Conservation (phyloP, 441 rosid species). For the Brassica hybrid region DNA sequence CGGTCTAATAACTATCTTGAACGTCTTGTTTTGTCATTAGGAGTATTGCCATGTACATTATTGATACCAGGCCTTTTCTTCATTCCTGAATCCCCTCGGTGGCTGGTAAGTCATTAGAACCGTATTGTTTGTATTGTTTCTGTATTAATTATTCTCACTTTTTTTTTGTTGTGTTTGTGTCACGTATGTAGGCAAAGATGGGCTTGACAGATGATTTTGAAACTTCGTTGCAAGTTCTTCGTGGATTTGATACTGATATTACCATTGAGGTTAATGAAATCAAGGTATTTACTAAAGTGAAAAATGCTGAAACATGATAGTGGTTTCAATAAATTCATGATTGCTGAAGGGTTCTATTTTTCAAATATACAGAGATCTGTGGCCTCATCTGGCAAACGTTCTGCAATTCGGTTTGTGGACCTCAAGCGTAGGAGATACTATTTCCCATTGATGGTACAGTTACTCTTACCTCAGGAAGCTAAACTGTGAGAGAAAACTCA, state of each 20-base stretch:
- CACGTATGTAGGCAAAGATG: slow-evolving; percentile 78
- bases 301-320: slow-evolving; percentile 1
- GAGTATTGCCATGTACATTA: slow-evolving; percentile 77
- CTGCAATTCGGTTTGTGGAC: slow-evolving; percentile 72
- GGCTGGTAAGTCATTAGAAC: slow-evolving; percentile 69
- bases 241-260: slow-evolving; percentile 89
- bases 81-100: slow-evolving; percentile 95
- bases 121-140: slow-evolving; percentile 17
- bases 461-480: neutral
- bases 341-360: neutral
- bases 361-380: slow-evolving; percentile 61
- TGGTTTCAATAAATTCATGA: neutral
- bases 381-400: slow-evolving; percentile 67
- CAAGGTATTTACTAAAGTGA: slow-evolving; percentile 57
- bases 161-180: slow-evolving; percentile 3
- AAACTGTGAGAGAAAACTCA: slow-evolving; percentile 13
- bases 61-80: slow-evolving; percentile 90
- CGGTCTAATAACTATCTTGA: neutral
- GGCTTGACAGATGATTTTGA: slow-evolving; percentile 93
- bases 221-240: slow-evolving; percentile 89
- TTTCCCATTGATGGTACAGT: slow-evolving; percentile 80
- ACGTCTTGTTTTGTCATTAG: slow-evolving; percentile 47
- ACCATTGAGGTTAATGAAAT: slow-evolving; percentile 85
- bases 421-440: slow-evolving; percentile 82
- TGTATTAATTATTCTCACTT: slow-evolving; percentile 4